phyloP scores from a whole-genome alignment of 2,329 filamentous ascomycete species.

The Aspergillus ochraceoroseus region DNA sequence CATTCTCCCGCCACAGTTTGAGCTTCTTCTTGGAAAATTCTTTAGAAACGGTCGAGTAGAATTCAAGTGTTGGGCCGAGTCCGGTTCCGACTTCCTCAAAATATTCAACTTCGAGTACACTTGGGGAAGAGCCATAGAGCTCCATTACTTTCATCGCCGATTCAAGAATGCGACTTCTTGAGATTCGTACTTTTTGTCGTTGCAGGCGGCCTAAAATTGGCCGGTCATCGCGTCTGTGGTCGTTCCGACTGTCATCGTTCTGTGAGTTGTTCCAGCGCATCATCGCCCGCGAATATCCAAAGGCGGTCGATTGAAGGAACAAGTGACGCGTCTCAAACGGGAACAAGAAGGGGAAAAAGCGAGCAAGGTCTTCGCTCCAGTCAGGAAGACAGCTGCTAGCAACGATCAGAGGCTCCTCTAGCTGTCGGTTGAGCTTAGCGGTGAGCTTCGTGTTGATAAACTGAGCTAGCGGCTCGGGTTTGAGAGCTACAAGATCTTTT shows the following conservation, averaged over 20 bases:
- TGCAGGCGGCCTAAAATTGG: constrained; percentile 88
- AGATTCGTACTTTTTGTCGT: constrained; percentile 96
- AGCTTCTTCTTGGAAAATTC: constrained; percentile 97
- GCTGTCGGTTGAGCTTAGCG: constrained; percentile 91
- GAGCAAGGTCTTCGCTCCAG: constrained; percentile 93
- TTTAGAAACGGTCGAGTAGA: constrained; percentile 94
- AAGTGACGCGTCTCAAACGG: constrained; percentile 96
- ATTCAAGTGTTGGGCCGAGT: constrained; percentile 89
- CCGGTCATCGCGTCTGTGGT: constrained; percentile 78
- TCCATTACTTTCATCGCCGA: constrained; percentile 99
- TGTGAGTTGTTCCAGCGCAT: constrained; percentile 93
- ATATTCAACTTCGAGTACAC: constrained; percentile 94
- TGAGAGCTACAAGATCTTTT: constrained; percentile 64
- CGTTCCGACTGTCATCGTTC: constrained; percentile 71
- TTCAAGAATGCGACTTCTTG: constrained; percentile 86
- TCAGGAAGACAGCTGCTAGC: constrained; percentile 92
- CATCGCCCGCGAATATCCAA: constrained; percentile 97
- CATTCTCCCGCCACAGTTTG: constrained; percentile 91
- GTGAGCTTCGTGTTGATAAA: constrained; percentile 99
- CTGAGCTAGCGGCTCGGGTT: constrained; percentile 78
- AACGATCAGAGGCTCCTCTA: constrained; percentile 94
- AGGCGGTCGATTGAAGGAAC: constrained; percentile 95
- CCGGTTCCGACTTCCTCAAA: constrained; percentile 98
- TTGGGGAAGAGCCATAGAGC: constrained; percentile 92
- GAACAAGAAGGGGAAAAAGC: constrained; percentile 93